phyloP scores from a whole-genome alignment of 169 alveolate genomes.

The Pseudocohnilembus persalinus region DNA sequence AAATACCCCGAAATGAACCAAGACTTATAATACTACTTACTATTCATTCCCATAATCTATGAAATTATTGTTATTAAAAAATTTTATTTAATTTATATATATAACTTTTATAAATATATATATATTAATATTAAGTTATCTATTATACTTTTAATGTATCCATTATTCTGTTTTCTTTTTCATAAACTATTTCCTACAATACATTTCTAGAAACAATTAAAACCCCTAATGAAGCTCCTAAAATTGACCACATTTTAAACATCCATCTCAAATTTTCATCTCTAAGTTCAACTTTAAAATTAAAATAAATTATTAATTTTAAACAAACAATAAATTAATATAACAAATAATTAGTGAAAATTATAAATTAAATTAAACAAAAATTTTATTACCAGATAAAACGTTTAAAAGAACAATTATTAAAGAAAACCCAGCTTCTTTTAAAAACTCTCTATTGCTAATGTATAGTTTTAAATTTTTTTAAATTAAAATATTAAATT shows the following conservation, averaged over 20 bases:
- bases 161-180: not conserved
- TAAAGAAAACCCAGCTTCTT: not conserved
- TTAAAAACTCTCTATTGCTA: not conserved
- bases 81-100: no score
- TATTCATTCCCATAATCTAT: not conserved
- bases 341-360: no score
- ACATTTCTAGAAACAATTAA: not conserved
- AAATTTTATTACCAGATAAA: not conserved
- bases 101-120: no score
- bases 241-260: not conserved
- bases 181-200: not conserved
- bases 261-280: not conserved
- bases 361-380: no score
- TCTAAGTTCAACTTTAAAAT: not conserved
- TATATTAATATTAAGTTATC: no score
- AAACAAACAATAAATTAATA: no score
- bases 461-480: no score
- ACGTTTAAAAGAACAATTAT: not conserved
- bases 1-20: not conserved
- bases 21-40: not conserved
- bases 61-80: no score
- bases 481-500: no score
- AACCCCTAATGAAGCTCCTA: not conserved
- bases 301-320: no score
- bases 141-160: not conserved